Evolutionary conservation across 2,329 filamentous ascomycete species (phyloP).

Genomic region (Ceratocystis alfenasii): DNA sequence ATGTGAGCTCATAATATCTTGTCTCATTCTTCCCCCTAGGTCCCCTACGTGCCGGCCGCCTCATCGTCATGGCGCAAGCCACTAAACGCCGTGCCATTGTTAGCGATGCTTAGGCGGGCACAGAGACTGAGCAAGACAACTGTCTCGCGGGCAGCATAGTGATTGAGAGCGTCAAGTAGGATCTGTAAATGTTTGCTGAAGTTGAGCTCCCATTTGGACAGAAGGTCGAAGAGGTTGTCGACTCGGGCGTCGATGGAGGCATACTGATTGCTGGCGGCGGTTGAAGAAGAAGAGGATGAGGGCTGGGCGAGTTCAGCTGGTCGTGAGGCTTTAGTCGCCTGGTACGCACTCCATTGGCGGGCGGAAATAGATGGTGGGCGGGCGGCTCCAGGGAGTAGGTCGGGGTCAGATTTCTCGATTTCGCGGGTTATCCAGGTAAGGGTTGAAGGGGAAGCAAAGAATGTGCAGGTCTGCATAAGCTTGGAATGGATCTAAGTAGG

Average conservation of each 20-base stretch:
- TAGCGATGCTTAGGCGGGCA: constrained; percentile 67
- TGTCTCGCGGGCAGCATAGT: constrained; percentile 94
- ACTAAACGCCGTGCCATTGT: constrained; percentile 58
- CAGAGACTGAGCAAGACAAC: constrained; percentile 85
- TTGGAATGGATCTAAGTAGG: constrained; percentile 77
- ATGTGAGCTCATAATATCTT: too few species aligned
- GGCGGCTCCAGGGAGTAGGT: constrained; percentile 46
- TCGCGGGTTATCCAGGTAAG: constrained; percentile 77
- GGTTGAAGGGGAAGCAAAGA: constrained; percentile 66
- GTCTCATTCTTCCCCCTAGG: background rate
- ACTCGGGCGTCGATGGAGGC: constrained; percentile 41
- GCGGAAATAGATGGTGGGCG: constrained; percentile 48
- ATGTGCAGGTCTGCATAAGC: constrained; percentile 86
- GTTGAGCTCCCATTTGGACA: constrained; percentile 85
- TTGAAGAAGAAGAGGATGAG: constrained; percentile 30
- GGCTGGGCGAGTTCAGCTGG: constrained; percentile 29
- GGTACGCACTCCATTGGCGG: constrained; percentile 49
- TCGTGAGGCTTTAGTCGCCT: constrained; percentile 37
- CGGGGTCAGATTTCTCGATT: constrained; percentile 70
- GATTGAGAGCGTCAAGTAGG: constrained; percentile 85
- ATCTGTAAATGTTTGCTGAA: constrained; percentile 90
- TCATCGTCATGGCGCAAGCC: constrained; percentile 46
- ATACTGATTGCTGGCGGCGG: constrained; percentile 29
- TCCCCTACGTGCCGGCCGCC: constrained; percentile 19
- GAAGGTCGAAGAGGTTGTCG: constrained; percentile 70